Evolutionary conservation across 176 grass and related monocot genomes (phyloP).

Genomic region (Juncus inflexus): DNA sequence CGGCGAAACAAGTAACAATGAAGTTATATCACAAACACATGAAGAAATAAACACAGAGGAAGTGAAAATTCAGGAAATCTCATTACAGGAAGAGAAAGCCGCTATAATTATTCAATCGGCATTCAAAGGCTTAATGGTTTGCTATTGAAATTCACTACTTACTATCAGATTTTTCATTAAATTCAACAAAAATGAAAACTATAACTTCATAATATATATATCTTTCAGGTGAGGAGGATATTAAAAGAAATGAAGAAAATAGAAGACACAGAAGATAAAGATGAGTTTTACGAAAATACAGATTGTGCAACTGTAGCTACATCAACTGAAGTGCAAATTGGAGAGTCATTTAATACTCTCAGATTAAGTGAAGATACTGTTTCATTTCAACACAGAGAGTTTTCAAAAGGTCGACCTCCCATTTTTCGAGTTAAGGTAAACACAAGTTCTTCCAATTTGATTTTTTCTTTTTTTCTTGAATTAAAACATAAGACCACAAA

Average conservation of each 20-base stretch:
- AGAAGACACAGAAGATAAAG: constrained; percentile 11
- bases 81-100: constrained; percentile 23
- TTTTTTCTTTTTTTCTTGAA: constrained; percentile 1
- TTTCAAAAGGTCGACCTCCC: constrained; percentile 38
- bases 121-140: constrained; percentile 63
- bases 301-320: constrained; percentile 38
- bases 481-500: not conserved
- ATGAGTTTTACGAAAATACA: constrained; percentile 32
- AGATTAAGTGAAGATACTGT: constrained; percentile 48
- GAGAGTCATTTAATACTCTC: constrained; percentile 52
- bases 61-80: not conserved
- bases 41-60: constrained; percentile 8
- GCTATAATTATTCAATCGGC: constrained; percentile 61
- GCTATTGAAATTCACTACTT: not conserved
- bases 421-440: constrained; percentile 64
- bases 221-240: constrained; percentile 44
- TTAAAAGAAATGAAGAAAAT: constrained; percentile 26
- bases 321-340: constrained; percentile 72
- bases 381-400: constrained; percentile 36
- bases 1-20: not conserved
- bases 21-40: not conserved
- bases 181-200: not conserved
- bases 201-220: not conserved
- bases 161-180: not conserved
- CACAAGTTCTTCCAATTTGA: not conserved